phyloP scores from a whole-genome alignment of 495 filamentous ascomycete species.

The Xeromyces bisporus region DNA sequence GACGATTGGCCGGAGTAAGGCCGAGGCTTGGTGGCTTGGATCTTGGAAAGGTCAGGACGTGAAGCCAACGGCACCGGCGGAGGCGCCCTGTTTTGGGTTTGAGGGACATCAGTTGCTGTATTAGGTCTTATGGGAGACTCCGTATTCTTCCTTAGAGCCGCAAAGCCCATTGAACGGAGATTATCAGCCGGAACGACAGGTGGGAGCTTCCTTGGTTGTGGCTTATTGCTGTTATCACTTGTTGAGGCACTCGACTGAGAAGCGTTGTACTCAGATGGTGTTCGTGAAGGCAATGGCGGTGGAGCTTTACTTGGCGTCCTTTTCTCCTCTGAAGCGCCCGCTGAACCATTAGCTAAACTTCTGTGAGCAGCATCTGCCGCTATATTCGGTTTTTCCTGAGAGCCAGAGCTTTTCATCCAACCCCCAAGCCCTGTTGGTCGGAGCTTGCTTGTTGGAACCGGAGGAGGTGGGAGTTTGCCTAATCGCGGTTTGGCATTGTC shows the following conservation, averaged over 20 bases:
- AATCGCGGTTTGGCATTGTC: constrained; percentile 8
- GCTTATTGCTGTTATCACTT: background rate
- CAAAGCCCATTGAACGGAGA: no score
- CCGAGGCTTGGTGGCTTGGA: constrained; percentile 38
- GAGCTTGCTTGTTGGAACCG: constrained; percentile 16
- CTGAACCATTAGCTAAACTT: no score
- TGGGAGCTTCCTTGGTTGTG: constrained; percentile 2
- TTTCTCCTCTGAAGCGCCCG: no score
- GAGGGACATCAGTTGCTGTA: no score
- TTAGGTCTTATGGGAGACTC: no score
- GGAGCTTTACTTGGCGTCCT: no score
- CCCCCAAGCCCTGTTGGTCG: constrained; percentile 22
- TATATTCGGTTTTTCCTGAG: no score
- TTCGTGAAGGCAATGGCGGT: no score
- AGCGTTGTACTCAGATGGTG: no score
- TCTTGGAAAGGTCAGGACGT: constrained; percentile 39
- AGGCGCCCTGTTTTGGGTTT: constrained; percentile 19
- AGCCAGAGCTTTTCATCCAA: constrained; percentile 17
- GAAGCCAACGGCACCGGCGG: constrained; percentile 41
- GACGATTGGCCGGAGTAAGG: constrained; percentile 9
- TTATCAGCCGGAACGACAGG: constrained; percentile 2
- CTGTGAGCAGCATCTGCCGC: no score
- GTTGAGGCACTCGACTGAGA: background rate
- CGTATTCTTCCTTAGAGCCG: no score
- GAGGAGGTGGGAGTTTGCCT: constrained; percentile 21